These are phyloP conservation scores for Ilyonectria sp. DNA, from an alignment of 2,329 filamentous ascomycete species.

Conservation along the genomic window DNA sequence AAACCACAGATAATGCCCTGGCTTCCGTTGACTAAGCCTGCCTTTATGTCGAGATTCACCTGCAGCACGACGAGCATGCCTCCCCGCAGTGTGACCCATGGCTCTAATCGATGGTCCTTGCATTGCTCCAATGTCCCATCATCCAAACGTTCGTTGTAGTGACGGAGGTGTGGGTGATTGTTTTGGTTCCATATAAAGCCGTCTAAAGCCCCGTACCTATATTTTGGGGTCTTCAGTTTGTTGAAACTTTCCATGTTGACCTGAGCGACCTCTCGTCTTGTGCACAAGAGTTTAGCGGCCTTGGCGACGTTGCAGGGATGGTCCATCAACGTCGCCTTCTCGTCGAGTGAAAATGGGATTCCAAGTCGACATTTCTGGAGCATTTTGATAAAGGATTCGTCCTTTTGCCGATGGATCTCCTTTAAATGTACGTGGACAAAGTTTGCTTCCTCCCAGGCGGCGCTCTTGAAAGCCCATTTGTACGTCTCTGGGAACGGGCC, in stretches of 20 bases:
- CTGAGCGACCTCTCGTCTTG: conserved; percentile 13
- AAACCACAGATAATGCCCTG: conserved; percentile 46
- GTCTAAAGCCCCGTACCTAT: conserved; percentile 30
- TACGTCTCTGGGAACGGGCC: conserved; percentile 61
- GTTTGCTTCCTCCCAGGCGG: conserved; percentile 67
- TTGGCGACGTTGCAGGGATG: conserved; percentile 57
- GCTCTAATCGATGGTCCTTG: conserved; percentile 33
- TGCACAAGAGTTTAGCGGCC: conserved; percentile 37
- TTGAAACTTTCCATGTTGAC: conserved; percentile 32
- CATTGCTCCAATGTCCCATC: conserved; percentile 30
- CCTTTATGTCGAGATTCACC: conserved; percentile 38
- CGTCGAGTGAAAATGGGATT: conserved; percentile 51
- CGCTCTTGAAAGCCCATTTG: conserved; percentile 74
- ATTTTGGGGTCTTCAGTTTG: conserved; percentile 15
- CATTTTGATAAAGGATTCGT: conserved; percentile 67
- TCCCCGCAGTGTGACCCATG: conserved; percentile 25
- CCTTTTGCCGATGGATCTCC: conserved; percentile 71
- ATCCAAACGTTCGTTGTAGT: background rate
- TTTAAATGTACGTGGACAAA: conserved; percentile 69
- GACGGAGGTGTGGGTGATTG: background rate
- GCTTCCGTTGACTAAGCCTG: conserved; percentile 44
- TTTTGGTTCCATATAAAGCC: conserved; percentile 11
- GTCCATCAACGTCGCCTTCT: conserved; percentile 61
- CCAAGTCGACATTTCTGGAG: conserved; percentile 70
- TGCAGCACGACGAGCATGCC: conserved; percentile 44